phyloP scores from a whole-genome alignment of 345 rosid genomes.

The Triadica sebifera region DNA sequence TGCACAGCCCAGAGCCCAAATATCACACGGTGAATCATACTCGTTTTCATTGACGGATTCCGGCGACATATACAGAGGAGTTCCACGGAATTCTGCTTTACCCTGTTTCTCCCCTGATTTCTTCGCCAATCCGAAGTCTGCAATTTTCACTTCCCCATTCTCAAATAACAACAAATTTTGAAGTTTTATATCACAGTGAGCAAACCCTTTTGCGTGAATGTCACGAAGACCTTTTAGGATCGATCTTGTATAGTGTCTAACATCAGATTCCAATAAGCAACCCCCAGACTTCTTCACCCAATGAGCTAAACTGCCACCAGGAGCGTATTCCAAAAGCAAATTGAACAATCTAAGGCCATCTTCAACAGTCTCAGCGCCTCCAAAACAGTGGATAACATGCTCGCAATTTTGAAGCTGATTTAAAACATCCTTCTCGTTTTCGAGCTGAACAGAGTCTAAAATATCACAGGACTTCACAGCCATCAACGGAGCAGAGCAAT shows the following conservation, averaged over 20 bases:
- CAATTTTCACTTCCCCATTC: conserved; percentile 30
- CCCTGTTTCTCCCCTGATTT: conserved; percentile 21
- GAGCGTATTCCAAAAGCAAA: conserved; percentile 35
- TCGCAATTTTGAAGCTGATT: conserved; percentile 15
- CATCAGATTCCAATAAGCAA: conserved; percentile 21
- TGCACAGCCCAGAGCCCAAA: conserved; percentile 43
- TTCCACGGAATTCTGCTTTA: conserved; percentile 28
- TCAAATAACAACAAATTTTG: conserved; percentile 26
- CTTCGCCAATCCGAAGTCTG: conserved; percentile 32
- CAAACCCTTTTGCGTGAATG: conserved; percentile 35
- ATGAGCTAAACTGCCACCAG: conserved; percentile 26
- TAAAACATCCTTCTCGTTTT: conserved; percentile 28
- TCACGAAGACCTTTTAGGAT: conserved; percentile 25
- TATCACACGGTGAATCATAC: conserved; percentile 29
- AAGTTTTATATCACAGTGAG: conserved; percentile 38
- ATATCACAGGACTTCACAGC: conserved; percentile 33
- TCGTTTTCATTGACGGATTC: conserved; percentile 33
- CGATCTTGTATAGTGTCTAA: conserved; percentile 17
- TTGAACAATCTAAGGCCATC: conserved; percentile 13
- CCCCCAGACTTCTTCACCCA: conserved; percentile 22
- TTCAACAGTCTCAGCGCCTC: conserved; percentile 17
- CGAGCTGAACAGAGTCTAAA: conserved; percentile 17
- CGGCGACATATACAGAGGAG: conserved; percentile 40
- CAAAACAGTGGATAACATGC: conserved; percentile 25
- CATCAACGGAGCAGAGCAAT: conserved; percentile 15